phyloP scores from a whole-genome alignment of 2,329 filamentous ascomycete genomes.

The Botrytis fragariae region DNA sequence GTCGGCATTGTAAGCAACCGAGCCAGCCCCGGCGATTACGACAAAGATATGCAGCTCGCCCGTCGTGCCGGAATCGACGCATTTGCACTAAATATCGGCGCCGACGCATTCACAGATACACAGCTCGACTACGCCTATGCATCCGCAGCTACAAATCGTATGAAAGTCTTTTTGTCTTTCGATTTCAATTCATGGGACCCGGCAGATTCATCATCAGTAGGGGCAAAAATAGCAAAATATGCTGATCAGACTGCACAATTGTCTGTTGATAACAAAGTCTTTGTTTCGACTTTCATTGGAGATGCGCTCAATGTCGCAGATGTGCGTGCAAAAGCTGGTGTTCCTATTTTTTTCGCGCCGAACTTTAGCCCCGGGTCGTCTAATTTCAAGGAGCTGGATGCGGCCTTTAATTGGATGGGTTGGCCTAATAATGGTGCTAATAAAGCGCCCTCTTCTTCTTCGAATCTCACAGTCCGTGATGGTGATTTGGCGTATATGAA shows the following conservation, averaged over 20 bases:
- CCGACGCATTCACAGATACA: slow-evolving; percentile 33
- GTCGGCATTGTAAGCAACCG: slow-evolving; percentile 28
- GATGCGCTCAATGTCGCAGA: slow-evolving; percentile 43
- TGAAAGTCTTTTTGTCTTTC: slow-evolving; percentile 40
- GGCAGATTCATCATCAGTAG: slow-evolving; percentile 25
- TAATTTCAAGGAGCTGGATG: slow-evolving; percentile 11
- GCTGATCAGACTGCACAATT: slow-evolving; percentile 39
- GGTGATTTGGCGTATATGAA: slow-evolving; percentile 9
- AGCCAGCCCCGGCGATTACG: slow-evolving; percentile 23
- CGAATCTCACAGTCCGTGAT: not conserved
- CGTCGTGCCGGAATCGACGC: slow-evolving; percentile 39
- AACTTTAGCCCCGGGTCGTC: not conserved
- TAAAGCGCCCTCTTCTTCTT: not conserved
- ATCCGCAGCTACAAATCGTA: slow-evolving; percentile 30
- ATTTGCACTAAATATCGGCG: slow-evolving; percentile 39
- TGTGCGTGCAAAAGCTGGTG: slow-evolving; percentile 39
- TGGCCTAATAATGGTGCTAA: slow-evolving; percentile 20
- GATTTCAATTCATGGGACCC: slow-evolving; percentile 32
- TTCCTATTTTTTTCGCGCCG: slow-evolving; percentile 23
- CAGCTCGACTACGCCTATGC: slow-evolving; percentile 37
- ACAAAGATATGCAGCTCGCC: slow-evolving; percentile 28
- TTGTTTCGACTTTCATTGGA: slow-evolving; percentile 51
- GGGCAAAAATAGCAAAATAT: slow-evolving; percentile 33
- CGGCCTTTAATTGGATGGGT: slow-evolving; percentile 18
- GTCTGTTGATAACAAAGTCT: slow-evolving; percentile 36